These are phyloP conservation scores for Zoysia japonica DNA, from an alignment of 176 grass and related monocot species.

Conservation along the genomic window DNA sequence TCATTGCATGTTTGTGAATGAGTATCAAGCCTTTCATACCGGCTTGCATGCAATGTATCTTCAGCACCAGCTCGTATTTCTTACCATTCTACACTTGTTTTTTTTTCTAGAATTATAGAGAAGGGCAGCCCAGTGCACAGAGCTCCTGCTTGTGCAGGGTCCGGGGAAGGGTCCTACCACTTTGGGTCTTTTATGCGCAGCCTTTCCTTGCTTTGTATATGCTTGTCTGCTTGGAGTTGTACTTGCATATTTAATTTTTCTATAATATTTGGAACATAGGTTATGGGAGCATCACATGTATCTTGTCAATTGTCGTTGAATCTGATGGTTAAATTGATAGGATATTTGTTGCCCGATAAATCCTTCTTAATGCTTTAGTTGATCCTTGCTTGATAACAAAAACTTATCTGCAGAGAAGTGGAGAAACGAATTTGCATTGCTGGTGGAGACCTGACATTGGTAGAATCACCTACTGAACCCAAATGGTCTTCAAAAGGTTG, in stretches of 20 bases:
- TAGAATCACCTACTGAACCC: slow-evolving; percentile 95
- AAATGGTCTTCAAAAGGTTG: slow-evolving; percentile 92
- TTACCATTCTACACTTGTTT: not conserved
- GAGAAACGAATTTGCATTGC: slow-evolving; percentile 61
- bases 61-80: slow-evolving; percentile 8
- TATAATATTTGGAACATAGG: not conserved
- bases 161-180: no score
- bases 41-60: not conserved
- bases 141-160: no score
- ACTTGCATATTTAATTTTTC: not conserved
- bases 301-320: not conserved
- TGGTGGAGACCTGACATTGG: slow-evolving; percentile 66
- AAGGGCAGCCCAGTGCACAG: not conserved
- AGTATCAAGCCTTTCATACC: not conserved
- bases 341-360: not conserved
- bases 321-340: slow-evolving; percentile 1
- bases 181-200: no score
- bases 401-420: slow-evolving; percentile 55
- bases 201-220: not conserved
- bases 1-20: not conserved
- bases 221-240: not conserved
- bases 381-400: slow-evolving; percentile 9
- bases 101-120: not conserved
- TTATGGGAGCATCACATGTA: slow-evolving; percentile 15
- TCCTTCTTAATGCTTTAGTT: not conserved